A percentile compares a stretch with the other conserved stretches of the same genome.
Conservation (phyloP, 2,329 filamentous ascomycete species). For the Rasamsonia emersonii region DNA sequence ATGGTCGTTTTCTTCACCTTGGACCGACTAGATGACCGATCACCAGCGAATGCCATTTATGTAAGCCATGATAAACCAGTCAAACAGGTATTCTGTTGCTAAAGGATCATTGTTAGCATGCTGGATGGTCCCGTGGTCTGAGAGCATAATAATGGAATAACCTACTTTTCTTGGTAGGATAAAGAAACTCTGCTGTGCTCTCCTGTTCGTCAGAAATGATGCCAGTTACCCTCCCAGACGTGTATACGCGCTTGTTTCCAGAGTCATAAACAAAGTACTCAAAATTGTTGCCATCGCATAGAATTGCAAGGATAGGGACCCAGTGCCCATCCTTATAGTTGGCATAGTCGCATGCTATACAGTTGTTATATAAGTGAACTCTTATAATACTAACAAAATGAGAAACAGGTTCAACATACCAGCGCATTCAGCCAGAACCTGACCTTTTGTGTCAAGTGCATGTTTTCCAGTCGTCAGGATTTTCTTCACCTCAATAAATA, state of each 20-base stretch:
- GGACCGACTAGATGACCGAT: too few relatives aligned
- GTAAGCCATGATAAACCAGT: not conserved
- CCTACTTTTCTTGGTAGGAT: not conserved
- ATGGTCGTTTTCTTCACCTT: not conserved
- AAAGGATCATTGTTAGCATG: not conserved
- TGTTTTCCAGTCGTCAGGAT: not conserved
- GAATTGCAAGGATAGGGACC: slow-evolving; percentile 6
- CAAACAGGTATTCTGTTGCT: not conserved
- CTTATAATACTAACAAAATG: not conserved
- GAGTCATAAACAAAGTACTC: slow-evolving; percentile 6
- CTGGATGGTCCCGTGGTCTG: too few relatives aligned
- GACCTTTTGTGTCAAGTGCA: slow-evolving; percentile 3
- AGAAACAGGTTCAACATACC: slow-evolving; percentile 2
- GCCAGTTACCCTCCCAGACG: not conserved
- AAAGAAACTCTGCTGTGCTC: not conserved
- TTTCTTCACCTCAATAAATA: slow-evolving; percentile 6
- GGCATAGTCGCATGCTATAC: slow-evolving; percentile 5
- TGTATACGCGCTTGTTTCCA: not conserved
- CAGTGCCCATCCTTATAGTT: slow-evolving; percentile 2
- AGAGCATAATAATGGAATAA: not conserved
- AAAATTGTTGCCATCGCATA: slow-evolving; percentile 4
- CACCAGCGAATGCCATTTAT: not conserved
- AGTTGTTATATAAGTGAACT: not conserved
- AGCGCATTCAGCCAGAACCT: slow-evolving; percentile 6
- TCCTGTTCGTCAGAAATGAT: not conserved